These are phyloP conservation scores for Annona squamosa DNA, from an alignment of 164 flowering plant genomes.

Conservation along the genomic window DNA sequence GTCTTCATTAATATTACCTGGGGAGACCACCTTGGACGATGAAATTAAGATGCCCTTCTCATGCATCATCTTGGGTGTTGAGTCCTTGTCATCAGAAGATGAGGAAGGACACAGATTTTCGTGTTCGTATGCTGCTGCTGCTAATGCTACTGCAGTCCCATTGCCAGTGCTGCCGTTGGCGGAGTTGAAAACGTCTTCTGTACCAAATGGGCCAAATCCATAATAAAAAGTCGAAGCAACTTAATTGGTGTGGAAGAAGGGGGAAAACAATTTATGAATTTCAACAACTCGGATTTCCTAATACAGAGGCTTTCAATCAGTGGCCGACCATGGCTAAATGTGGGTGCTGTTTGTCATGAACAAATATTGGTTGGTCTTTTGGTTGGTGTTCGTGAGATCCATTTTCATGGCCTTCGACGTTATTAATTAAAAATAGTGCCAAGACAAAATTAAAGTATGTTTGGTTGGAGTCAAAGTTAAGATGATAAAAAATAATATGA, in stretches of 20 bases:
- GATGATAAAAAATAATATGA: too few species aligned
- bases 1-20: neutral
- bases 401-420: too few species aligned
- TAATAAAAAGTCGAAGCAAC: neutral
- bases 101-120: slow-evolving; percentile 2
- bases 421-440: too few species aligned
- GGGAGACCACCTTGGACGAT: neutral
- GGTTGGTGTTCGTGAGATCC: too few species aligned
- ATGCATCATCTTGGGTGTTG: neutral
- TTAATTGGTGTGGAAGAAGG: neutral
- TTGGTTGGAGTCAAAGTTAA: too few species aligned
- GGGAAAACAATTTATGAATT: neutral
- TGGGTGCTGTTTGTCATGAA: too few species aligned
- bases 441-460: too few species aligned
- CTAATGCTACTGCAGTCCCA: neutral
- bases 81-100: neutral
- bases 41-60: slow-evolving; percentile 4
- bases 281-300: neutral
- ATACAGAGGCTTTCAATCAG: neutral
- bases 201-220: neutral
- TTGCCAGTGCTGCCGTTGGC: neutral
- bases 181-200: slow-evolving; percentile 12
- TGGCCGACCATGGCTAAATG: neutral
- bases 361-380: too few species aligned
- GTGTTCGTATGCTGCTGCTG: neutral